A percentile compares a stretch with the other conserved stretches of the same genome.
phyloP scores from a whole-genome alignment of 768 basidiomycete species.

The Trametes punicea region DNA sequence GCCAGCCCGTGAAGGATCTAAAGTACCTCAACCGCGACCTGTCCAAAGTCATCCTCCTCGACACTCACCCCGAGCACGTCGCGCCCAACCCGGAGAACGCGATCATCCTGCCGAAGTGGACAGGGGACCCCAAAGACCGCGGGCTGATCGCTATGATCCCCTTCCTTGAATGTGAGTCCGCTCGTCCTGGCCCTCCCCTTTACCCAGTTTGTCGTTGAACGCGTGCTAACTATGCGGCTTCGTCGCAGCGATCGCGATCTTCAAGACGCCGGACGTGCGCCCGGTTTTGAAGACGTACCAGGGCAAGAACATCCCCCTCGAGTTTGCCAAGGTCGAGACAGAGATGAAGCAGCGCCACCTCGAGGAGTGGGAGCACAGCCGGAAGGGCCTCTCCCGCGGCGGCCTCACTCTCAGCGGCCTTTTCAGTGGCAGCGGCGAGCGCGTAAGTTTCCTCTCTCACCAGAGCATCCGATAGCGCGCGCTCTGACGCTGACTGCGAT shows the following conservation, averaged over 20 bases:
- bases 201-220: no score
- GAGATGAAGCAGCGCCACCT: conserved; percentile 74
- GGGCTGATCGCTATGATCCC: conserved; percentile 92
- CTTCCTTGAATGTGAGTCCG: conserved; percentile 80
- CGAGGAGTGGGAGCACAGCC: conserved; percentile 71
- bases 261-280: conserved; percentile 82
- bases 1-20: conserved; percentile 89
- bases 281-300: conserved; percentile 81
- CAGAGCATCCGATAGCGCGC: no score
- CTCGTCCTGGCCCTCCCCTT: background rate
- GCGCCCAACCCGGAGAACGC: conserved; percentile 86
- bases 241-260: conserved; percentile 81
- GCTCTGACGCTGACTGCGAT: no score
- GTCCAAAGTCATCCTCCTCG: conserved; percentile 83
- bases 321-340: conserved; percentile 86
- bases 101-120: conserved; percentile 82
- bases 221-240: background rate
- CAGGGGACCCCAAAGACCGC: conserved; percentile 68
- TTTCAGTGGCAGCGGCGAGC: conserved; percentile 36
- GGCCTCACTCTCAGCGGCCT: conserved; percentile 45
- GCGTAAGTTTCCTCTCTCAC: conserved; percentile 32
- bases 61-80: conserved; percentile 78
- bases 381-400: conserved; percentile 36
- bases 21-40: conserved; percentile 94
- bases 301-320: conserved; percentile 84